Evolutionary conservation across 2,329 filamentous ascomycete genomes (phyloP), one percentile per base, ranked within the genome.

Genomic region (Nannizziopsis barbatae): DNA sequence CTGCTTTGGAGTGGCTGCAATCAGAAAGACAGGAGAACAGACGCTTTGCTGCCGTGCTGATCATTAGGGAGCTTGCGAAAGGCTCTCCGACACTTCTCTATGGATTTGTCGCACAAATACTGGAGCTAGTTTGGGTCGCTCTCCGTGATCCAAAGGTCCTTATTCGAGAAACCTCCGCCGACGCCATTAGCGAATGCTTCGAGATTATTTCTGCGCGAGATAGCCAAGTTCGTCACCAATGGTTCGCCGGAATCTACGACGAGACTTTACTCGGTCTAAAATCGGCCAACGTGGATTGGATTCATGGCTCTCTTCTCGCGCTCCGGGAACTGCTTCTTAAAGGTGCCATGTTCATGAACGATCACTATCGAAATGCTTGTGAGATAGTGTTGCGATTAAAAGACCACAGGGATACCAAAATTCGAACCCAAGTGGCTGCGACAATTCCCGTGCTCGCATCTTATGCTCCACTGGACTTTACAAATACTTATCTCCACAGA

Each of bases 271-370:
- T 79, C 52, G 89, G 89, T 5, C 80, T 98, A 57, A 81, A 83
- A 62, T 77, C 82, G 44, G 84, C 81, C 57, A 87, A 86, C 14
- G 77, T 93, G 47, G 92, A 98, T 64, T 84, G 81, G 51, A 83
- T 94, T 37, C 93, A 98, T 62, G 92, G 87, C n/a, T 95, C 90
- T 1, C 75, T 98, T 36, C 75, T 98, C 15, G 88, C 93, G 1
- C 76, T 96, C 59, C 93, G 90, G 64, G 90, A 96, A 68, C 76
- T 98, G 42, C 79, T 98, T 14, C 80, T 92, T 54, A 90, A 95
- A 63, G 92, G 92, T 46, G 89, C 88, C 58, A 98, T 98, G 90
- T 98, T 94, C 66, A 96, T 98, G 92, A 88, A 95, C 60, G 86
- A 89, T 35, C 81, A 89, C 62, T 98, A 96, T 65, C 80, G 83